A percentile compares a stretch with the other conserved stretches of the same genome.
phyloP scores from a whole-genome alignment of 2,329 filamentous ascomycete species.

The Akanthomyces lecanii region DNA sequence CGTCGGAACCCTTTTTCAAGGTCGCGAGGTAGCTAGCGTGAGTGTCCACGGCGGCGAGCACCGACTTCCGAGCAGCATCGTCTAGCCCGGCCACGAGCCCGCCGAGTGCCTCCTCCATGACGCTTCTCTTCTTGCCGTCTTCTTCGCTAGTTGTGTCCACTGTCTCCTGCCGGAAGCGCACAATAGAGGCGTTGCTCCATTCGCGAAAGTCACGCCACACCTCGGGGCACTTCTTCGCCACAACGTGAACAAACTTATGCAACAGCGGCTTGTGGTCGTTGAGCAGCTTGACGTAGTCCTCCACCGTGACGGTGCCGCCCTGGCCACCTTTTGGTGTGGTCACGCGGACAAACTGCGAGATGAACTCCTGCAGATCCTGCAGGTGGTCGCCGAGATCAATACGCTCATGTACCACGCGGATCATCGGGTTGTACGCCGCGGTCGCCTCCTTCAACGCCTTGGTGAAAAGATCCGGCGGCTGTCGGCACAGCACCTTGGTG shows the following conservation, averaged over 20 bases:
- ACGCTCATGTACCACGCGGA: conserved; percentile 65
- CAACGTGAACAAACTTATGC: conserved; percentile 68
- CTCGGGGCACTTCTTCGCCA: conserved; percentile 63
- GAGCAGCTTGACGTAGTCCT: conserved; percentile 67
- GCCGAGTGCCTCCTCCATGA: conserved; percentile 39
- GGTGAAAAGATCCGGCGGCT: conserved; percentile 69
- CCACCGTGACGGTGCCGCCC: conserved; percentile 45
- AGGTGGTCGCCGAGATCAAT: conserved; percentile 69
- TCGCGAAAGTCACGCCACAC: conserved; percentile 56
- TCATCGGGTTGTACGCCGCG: conserved; percentile 68
- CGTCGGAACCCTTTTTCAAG: conserved; percentile 50
- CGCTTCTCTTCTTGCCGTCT: conserved; percentile 23
- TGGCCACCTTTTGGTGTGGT: conserved; percentile 38
- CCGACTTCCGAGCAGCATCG: conserved; percentile 36
- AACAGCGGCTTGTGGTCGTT: conserved; percentile 58
- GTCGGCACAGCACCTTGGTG: conserved; percentile 60
- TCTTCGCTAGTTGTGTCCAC: conserved; percentile 22
- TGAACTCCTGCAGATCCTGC: conserved; percentile 61
- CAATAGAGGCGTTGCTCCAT: conserved; percentile 56
- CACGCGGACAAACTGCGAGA: conserved; percentile 65
- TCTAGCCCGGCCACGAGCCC: conserved; percentile 45
- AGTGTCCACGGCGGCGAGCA: conserved; percentile 52
- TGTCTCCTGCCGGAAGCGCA: conserved; percentile 48
- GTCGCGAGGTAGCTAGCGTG: conserved; percentile 57
- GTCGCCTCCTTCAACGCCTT: conserved; percentile 61